Evolutionary conservation across 768 basidiomycete genomes (phyloP), one percentile per base, ranked within the genome.

Genomic region (Butyriboletus loyo): DNA sequence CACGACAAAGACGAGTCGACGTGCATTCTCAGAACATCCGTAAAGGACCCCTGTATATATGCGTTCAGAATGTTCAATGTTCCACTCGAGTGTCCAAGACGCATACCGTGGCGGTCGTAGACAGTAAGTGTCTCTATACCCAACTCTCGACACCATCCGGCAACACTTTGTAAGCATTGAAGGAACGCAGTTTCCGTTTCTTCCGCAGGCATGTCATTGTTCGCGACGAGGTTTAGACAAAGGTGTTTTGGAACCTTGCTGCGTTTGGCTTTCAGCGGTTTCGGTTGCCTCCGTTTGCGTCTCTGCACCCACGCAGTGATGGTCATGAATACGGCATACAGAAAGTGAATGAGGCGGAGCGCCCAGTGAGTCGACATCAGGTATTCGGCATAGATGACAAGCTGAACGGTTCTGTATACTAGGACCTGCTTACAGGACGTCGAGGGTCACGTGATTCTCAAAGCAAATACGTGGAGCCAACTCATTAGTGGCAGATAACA

Each of bases 51-150:
- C 81, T 84, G 34, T 35, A 24, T 42, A 36, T 21, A 45, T 53
- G 39, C 35, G 45, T 55, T 59, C 27, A 58, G 46, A 49, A n/a
- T 19, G 15, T 28, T 41, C 19, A 49, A n/a, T 19, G 15, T 28
- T 41, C 19, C 21, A 13, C 42, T 44, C 19, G 35, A n/a, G 11
- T 34, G 44, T 30, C n/a, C 49, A 39, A 46, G 15, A 31, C 19
- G 65, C 81, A 50, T 62, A 90, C 90, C 89, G 50, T 79, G 71
- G 50, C 79, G 75, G 63, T 92, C 90, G 56, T 89, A 92, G 4
- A 88, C 75, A 10, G 84, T 88, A 42, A 92, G 72, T 46, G 77
- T 76, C 55, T 73, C 69, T 44, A 92, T 81, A 14, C 87, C 87
- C 30, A 73, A 70, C n/a, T 58, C 66, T 49, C 75, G 77, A 70